Evolutionary conservation across 352 stramenopile species (phyloP), one percentile per base, ranked within the genome.

Genomic region (Globisporangium echinulatum): DNA sequence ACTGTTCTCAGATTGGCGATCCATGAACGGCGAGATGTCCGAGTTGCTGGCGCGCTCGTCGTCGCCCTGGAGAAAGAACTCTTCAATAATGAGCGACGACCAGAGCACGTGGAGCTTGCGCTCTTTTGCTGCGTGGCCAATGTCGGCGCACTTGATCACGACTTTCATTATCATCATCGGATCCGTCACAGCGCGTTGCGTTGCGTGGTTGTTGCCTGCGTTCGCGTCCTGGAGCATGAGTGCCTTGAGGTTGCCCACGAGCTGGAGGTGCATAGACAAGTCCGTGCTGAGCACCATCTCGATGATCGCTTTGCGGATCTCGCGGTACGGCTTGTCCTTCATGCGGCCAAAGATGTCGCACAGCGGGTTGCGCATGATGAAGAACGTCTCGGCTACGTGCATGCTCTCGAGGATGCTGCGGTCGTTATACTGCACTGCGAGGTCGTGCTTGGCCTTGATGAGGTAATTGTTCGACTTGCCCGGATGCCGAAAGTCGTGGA

Each of bases 11-110:
- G 79, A 87, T 33, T 92, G 69, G 17, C 90, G 77, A 68, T 98
- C 88, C 85, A 96, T 97, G 69, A 98, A 96, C 17, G 92, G 92
- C 58, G 81, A 97, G 58, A 97, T 87, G 48, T 94, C 75, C 48
- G 97, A 77, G 56, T 87, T 88, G 42, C 91, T 77, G 46, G 77
- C 71, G 52, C 91, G 93, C 63, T 98, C 96, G 60, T 96, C 85
- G 69, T 98, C 94, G 47, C 96, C 96, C 71, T 98, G 94, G 17
- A 86, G 68, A 64, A 97, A 98, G 63, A 98, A 98, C 69, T 99
- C 96, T 56, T 97, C 85, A 52, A 97, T 90, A 52, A 98, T 96
- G 40, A 96, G 76, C 53, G 92, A 86, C 8, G 88, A 90, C 94
- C 94, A 99, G 61, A 94, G 82, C 58, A 92, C 85, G 55, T 94